phyloP scores from a whole-genome alignment of 257 asterid species.

The Scutellaria minor region DNA sequence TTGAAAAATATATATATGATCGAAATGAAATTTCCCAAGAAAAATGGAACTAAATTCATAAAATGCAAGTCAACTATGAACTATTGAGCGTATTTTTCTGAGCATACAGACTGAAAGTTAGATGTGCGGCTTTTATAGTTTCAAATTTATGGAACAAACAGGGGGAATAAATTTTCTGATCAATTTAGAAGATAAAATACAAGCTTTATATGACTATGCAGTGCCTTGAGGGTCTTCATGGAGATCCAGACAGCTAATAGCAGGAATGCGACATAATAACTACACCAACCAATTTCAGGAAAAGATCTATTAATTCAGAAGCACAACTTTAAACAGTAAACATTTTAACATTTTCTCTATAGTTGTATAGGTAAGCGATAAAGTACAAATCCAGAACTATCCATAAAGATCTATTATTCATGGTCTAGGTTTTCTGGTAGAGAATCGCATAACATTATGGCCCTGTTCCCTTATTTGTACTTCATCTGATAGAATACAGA shows the following conservation, averaged over 20 bases:
- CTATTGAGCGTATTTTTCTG: background rate
- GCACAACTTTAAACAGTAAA: conserved; percentile 24
- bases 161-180: background rate
- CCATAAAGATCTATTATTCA: background rate
- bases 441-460: background rate
- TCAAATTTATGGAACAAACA: conserved; percentile 5
- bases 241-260: conserved; percentile 5
- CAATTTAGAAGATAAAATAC: conserved; percentile 5
- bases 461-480: background rate
- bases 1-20: background rate
- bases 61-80: background rate
- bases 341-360: background rate
- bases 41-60: background rate
- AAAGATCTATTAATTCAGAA: conserved; percentile 1
- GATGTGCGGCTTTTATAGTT: background rate
- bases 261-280: background rate
- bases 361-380: background rate
- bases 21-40: conserved; percentile 8
- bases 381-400: conserved; percentile 6
- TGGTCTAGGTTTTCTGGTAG: background rate
- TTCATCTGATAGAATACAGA: background rate
- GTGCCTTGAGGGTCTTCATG: conserved; percentile 4
- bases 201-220: background rate
- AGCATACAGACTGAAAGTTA: background rate
- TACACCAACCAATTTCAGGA: conserved; percentile 4